These are phyloP conservation scores for Trichoderma orchidacearum DNA, from an alignment of 495 filamentous ascomycete species.

Conservation along the genomic window DNA sequence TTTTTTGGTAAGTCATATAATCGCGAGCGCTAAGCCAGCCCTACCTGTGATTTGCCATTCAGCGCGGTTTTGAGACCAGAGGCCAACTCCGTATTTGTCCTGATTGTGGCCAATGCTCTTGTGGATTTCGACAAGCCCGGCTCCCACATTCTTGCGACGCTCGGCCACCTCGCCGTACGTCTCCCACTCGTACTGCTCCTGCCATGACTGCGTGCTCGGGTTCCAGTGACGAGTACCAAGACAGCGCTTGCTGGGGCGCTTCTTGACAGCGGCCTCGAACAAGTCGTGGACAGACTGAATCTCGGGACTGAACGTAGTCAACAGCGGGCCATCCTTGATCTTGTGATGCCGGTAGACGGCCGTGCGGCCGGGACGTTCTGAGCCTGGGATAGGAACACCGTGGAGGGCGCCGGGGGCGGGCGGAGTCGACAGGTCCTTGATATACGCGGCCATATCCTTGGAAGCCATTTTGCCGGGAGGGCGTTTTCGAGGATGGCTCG, in stretches of 20 bases:
- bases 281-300: slow-evolving; percentile 64
- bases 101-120: slow-evolving; percentile 49
- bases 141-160: slow-evolving; percentile 73
- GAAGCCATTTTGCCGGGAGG: slow-evolving; percentile 12
- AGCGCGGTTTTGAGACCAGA: slow-evolving; percentile 93
- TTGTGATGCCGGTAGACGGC: slow-evolving; percentile 76
- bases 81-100: slow-evolving; percentile 67
- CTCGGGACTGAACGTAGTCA: slow-evolving; percentile 62
- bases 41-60: slow-evolving; percentile 93
- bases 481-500: background rate
- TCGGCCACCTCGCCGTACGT: slow-evolving; percentile 69
- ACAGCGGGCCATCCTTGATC: slow-evolving; percentile 50
- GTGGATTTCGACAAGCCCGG: slow-evolving; percentile 74
- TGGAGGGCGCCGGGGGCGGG: slow-evolving; percentile 49
- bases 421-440: slow-evolving; percentile 30
- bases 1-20: too few species aligned
- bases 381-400: slow-evolving; percentile 57
- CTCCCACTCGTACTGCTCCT: slow-evolving; percentile 65
- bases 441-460: slow-evolving; percentile 19
- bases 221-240: slow-evolving; percentile 77
- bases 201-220: slow-evolving; percentile 57
- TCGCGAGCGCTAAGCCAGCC: too few species aligned
- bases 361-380: slow-evolving; percentile 56
- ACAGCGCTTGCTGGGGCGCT: slow-evolving; percentile 48
- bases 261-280: slow-evolving; percentile 54